These are phyloP conservation scores for Cubamyces sp. DNA, from an alignment of 768 basidiomycete genomes.

Conservation along the genomic window DNA sequence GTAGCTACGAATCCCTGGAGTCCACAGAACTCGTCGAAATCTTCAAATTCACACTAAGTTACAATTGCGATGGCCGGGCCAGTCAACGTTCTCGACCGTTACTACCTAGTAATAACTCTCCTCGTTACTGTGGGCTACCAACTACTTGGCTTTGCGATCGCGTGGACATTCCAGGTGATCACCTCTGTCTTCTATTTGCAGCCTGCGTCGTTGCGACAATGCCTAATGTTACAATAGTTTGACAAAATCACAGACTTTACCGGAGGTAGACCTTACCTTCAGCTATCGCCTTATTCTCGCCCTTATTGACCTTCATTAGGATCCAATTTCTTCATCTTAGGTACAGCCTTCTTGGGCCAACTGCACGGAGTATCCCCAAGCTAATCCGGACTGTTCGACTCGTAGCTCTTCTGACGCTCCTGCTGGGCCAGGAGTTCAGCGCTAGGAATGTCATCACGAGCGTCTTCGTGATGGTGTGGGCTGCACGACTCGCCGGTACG, in stretches of 20 bases:
- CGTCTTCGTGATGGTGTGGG: constrained; percentile 71
- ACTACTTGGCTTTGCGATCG: constrained; percentile 62
- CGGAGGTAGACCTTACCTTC: constrained; percentile 41
- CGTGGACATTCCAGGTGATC: constrained; percentile 58
- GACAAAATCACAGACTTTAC: constrained; percentile 79
- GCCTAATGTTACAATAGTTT: constrained; percentile 42
- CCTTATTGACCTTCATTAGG: constrained; percentile 38
- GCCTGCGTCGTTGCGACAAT: background rate
- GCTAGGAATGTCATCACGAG: constrained; percentile 60
- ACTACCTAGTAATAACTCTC: constrained; percentile 53
- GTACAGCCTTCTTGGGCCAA: constrained; percentile 32
- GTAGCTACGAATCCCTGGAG: background rate
- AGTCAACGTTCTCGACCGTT: constrained; percentile 51
- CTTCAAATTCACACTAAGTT: background rate
- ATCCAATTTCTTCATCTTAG: constrained; percentile 69
- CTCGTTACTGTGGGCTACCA: constrained; percentile 63
- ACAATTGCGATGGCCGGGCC: constrained; percentile 27
- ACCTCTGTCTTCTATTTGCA: background rate
- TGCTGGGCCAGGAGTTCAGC: constrained; percentile 62
- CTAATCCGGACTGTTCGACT: background rate
- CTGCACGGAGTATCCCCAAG: background rate
- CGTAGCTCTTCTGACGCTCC: constrained; percentile 61
- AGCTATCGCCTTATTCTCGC: background rate
- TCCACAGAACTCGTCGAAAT: background rate
- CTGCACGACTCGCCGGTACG: constrained; percentile 56